A percentile compares a stretch with the other conserved stretches of the same genome.
These are phyloP conservation scores for Sarocladiaceae sp. DNA, from an alignment of 2,329 filamentous ascomycete genomes.

Conservation along the genomic window DNA sequence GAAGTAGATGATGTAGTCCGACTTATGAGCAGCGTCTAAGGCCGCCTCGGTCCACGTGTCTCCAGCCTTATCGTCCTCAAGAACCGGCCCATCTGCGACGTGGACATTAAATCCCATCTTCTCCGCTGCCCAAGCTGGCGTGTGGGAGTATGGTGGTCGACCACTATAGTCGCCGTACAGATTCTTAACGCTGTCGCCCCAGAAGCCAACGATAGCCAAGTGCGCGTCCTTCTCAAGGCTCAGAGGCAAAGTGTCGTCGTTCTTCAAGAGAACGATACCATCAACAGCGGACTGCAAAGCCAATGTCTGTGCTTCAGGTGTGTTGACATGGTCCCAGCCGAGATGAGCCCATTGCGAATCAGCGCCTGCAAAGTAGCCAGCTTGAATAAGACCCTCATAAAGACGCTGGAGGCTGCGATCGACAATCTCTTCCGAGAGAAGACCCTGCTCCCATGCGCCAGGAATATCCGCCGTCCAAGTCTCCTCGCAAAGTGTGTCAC, in stretches of 20 bases:
- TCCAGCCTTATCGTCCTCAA: conserved; percentile 16
- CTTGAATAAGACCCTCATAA: conserved; percentile 49
- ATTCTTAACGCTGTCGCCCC: conserved; percentile 23
- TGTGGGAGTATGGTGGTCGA: conserved; percentile 49
- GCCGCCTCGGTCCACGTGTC: conserved; percentile 29
- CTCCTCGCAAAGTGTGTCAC: conserved; percentile 29
- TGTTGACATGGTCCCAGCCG: conserved; percentile 51
- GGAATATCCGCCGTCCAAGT: conserved; percentile 19
- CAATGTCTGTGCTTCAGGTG: conserved; percentile 46
- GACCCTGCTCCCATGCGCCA: conserved; percentile 23
- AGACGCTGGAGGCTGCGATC: conserved; percentile 29
- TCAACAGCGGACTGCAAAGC: conserved; percentile 50
- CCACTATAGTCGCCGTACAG: conserved; percentile 23
- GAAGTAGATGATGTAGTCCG: conserved; percentile 49
- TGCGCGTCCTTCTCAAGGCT: conserved; percentile 17
- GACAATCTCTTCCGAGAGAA: conserved; percentile 22
- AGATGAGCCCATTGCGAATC: conserved; percentile 42
- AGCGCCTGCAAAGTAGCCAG: conserved; percentile 54
- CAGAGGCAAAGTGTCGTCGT: conserved; percentile 46
- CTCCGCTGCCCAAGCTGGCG: conserved; percentile 35
- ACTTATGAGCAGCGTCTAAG: conserved; percentile 32
- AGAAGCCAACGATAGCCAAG: conserved; percentile 26
- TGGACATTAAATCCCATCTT: conserved; percentile 16
- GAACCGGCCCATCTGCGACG: conserved; percentile 31
- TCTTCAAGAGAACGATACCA: conserved; percentile 47